Conservation (phyloP, 1,139 yeast species). For the Lodderomyces margitis region DNA sequence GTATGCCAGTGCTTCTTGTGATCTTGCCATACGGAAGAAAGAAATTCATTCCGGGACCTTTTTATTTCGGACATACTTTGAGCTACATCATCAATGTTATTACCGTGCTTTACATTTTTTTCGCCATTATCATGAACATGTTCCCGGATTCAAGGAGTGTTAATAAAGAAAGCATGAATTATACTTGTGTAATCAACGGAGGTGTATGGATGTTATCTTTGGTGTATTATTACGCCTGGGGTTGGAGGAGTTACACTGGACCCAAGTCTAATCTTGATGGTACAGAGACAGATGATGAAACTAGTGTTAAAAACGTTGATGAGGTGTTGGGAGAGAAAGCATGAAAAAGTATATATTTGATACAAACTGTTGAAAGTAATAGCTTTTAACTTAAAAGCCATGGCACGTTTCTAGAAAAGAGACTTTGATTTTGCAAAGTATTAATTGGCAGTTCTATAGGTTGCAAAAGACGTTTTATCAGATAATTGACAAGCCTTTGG, state of each 20-base stretch:
- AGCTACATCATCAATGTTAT: constrained; percentile 33
- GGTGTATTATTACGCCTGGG: constrained; percentile 26
- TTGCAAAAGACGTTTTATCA: too few species aligned
- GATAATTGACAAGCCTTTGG: too few species aligned
- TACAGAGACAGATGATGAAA: constrained; percentile 2
- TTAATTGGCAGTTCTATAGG: too few species aligned
- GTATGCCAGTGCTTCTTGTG: constrained; percentile 45
- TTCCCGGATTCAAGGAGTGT: constrained; percentile 30
- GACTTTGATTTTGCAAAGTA: too few species aligned
- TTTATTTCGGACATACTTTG: constrained; percentile 52
- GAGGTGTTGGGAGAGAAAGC: background rate
- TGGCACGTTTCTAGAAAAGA: too few species aligned
- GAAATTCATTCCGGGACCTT: constrained; percentile 62
- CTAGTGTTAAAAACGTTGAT: background rate
- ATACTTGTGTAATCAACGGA: constrained; percentile 31
- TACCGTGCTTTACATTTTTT: constrained; percentile 26
- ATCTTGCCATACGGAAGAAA: constrained; percentile 32
- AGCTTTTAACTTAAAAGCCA: too few species aligned
- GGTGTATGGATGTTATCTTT: constrained; percentile 32
- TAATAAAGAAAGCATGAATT: constrained; percentile 32
- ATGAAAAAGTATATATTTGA: too few species aligned
- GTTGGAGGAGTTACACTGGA: constrained; percentile 28
- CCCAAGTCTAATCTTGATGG: constrained; percentile 32
- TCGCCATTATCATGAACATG: constrained; percentile 37
- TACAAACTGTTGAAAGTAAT: too few species aligned